Conservation (phyloP, 169 alveolate genomes). For the Plasmodium vivax region DNA sequence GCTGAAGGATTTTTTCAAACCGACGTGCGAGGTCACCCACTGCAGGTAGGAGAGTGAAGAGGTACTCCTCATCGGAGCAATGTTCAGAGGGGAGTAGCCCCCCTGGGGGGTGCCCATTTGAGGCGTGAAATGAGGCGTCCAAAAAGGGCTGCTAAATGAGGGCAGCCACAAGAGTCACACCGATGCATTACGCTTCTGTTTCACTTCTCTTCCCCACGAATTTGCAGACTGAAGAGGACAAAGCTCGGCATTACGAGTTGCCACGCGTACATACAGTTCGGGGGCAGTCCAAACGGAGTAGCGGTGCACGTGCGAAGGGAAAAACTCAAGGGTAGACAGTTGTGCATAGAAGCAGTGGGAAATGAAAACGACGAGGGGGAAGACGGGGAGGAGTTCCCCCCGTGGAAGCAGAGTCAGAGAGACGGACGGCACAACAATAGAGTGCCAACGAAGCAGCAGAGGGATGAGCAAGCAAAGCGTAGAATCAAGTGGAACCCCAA, state of each 20-base stretch:
- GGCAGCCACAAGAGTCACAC: background rate
- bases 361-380: background rate
- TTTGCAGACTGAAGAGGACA: constrained; percentile 16
- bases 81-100: background rate
- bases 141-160: background rate
- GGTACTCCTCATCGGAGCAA: background rate
- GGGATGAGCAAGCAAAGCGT: background rate
- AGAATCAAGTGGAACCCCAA: constrained; percentile 1
- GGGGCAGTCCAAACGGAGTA: background rate
- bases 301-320: background rate
- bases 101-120: background rate
- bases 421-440: background rate
- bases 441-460: background rate
- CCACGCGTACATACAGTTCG: constrained; percentile 30
- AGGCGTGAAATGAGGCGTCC: background rate
- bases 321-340: background rate
- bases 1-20: constrained; percentile 27
- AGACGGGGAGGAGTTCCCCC: background rate
- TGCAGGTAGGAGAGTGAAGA: constrained; percentile 21
- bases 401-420: background rate
- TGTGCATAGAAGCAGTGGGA: background rate
- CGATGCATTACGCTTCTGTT: background rate
- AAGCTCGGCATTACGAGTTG: constrained; percentile 19
- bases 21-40: constrained; percentile 1
- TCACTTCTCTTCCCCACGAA: background rate